Evolutionary conservation across 2,329 filamentous ascomycete species (phyloP).

Genomic region (Diaporthe longicolla): DNA sequence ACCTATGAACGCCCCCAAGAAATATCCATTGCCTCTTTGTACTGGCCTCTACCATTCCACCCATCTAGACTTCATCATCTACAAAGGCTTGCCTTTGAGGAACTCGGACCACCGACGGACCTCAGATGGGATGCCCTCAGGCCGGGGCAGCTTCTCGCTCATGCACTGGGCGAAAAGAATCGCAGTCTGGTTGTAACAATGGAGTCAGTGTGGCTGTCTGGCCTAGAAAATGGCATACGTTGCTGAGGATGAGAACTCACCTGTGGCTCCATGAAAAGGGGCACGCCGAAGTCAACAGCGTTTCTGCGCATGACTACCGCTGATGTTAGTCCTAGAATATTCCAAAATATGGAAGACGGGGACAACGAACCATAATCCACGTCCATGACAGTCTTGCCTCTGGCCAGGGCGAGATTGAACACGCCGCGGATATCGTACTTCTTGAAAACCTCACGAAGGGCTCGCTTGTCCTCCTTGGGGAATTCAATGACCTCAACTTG

Average conservation of each 20-base stretch:
- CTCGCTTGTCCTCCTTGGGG: constrained; percentile 95
- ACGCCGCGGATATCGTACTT: constrained; percentile 97
- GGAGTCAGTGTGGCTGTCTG: constrained; percentile 49
- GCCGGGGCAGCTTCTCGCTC: constrained; percentile 92
- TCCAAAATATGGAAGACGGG: too few species aligned
- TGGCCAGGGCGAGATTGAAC: constrained; percentile 91
- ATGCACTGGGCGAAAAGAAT: constrained; percentile 97
- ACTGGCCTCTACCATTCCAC: constrained; percentile 24
- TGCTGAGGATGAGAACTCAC: constrained; percentile 64
- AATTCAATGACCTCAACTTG: constrained; percentile 94
- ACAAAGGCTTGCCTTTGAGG: constrained; percentile 87
- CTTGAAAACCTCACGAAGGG: constrained; percentile 93
- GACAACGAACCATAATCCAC: too few species aligned
- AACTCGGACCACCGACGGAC: constrained; percentile 97
- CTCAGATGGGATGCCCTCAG: constrained; percentile 90
- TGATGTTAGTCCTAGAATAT: too few species aligned
- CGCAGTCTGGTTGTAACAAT: constrained; percentile 77
- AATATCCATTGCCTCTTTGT: constrained; percentile 31
- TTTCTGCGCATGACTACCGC: constrained; percentile 99
- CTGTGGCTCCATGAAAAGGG: constrained; percentile 98
- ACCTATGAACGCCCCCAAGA: constrained; percentile 40
- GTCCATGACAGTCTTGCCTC: constrained; percentile 87
- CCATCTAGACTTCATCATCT: constrained; percentile 52
- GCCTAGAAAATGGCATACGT: background rate
- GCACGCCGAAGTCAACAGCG: constrained; percentile 97